Base-by-base conservation (phyloP, 345 rosid genomes). In the Draba incana region DNA sequence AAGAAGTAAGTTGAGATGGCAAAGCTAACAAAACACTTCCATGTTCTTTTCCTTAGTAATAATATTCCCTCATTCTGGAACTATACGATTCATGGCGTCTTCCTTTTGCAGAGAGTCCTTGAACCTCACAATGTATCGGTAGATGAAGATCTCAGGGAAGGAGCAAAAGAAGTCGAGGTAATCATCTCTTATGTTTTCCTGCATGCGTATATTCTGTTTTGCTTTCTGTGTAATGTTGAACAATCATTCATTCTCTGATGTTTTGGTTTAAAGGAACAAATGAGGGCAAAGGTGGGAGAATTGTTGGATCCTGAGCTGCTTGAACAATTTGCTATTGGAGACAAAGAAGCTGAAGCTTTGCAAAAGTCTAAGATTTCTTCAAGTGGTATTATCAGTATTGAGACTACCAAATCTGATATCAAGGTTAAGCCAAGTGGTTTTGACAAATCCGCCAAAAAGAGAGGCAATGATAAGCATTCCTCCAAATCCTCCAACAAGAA, bases 71-170 rank as follows among this genome's bases (percentile, higher is more conserved):
- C 10, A 31, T 47, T 37, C 41, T 46, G 12, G 53, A 5, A 42
- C 15, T 10, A 20, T 25, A 57, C 50, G 50, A 31, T 50, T 68
- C 49, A 52, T 53, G 68, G 41, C 44, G 50, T 10, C 63, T 71
- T 51, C 71, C 53, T 59, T 14, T 38, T 84, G 57, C 91, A 94
- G 99, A 73, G 80, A 38, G 75, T 63, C 46, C 75, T 91, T 70
- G 82, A 80, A 75, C 96, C 98, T n/a, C 99, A 84, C 72, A 84
- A 62, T 42, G 81, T 92, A 70, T 81, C 99, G 0, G 79, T 94
- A 69, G 97, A 88, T 4, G 97, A 91, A 60, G 99, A 91, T 80
- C 97, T 91, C 28, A 86, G 81, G 57, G 92, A 87, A 48, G 99
- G 70, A 10, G 98, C 97, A 33, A 82, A 69, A 82, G 79, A 88